These are phyloP conservation scores for Medicago arabica DNA, from an alignment of 306 rosid species.

Conservation along the genomic window DNA sequence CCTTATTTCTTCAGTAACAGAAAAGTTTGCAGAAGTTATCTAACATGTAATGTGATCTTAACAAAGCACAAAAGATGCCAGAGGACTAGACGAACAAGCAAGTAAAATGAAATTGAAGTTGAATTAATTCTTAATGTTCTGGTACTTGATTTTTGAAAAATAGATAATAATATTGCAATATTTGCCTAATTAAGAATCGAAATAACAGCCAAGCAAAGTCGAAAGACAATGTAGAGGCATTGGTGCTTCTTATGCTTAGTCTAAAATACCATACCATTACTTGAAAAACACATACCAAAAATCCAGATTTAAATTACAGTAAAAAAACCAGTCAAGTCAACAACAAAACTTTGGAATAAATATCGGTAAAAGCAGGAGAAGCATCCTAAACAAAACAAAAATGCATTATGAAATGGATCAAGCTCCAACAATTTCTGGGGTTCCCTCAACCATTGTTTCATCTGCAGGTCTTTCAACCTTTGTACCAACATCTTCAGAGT, in stretches of 20 bases:
- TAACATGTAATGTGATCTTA: conserved; percentile 66
- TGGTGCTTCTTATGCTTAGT: background rate
- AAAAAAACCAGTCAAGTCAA: conserved; percentile 38
- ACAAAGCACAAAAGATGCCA: conserved; percentile 49
- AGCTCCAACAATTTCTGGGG: conserved; percentile 78
- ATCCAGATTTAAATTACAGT: conserved; percentile 31
- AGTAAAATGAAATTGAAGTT: too few relatives aligned
- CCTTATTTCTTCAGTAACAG: conserved; percentile 71
- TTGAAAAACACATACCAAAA: background rate
- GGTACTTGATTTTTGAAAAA: too few relatives aligned
- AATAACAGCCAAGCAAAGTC: background rate
- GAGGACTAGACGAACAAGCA: too few relatives aligned
- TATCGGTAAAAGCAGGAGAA: background rate
- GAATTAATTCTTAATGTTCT: background rate
- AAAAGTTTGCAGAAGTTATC: conserved; percentile 72
- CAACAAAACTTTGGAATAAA: conserved; percentile 30
- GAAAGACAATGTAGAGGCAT: background rate
- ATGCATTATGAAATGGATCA: conserved; percentile 34
- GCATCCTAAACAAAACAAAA: conserved; percentile 35
- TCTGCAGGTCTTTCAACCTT: conserved; percentile 90
- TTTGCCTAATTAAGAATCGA: too few relatives aligned
- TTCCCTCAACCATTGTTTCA: conserved; percentile 60
- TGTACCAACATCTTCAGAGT: conserved; percentile 78
- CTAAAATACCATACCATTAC: background rate
- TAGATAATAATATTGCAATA: background rate